Evolutionary conservation across 768 basidiomycete genomes (phyloP).

Genomic region (Pisolithus orientalis): DNA sequence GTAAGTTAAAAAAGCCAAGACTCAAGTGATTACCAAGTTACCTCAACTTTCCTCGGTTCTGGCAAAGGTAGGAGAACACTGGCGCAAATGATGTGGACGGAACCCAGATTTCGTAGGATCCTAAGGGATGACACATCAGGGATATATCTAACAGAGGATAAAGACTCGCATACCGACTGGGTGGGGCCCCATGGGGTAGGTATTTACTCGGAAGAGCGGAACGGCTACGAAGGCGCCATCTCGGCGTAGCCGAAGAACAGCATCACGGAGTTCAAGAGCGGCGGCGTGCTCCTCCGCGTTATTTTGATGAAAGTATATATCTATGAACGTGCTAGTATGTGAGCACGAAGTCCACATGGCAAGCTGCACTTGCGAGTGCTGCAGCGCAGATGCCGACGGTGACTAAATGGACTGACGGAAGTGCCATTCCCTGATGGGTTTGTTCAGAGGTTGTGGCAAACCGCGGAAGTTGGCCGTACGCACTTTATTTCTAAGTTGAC

Average conservation of each 20-base stretch:
- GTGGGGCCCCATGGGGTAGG: constrained; percentile 66
- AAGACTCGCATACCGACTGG: constrained; percentile 51
- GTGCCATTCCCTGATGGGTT: constrained; percentile 60
- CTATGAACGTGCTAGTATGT: constrained; percentile 28
- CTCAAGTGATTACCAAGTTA: constrained; percentile 18
- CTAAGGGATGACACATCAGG: constrained; percentile 26
- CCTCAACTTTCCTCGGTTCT: constrained; percentile 67
- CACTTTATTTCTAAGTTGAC: no score
- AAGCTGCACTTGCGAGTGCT: no score
- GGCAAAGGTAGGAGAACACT: constrained; percentile 70
- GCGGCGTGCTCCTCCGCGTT: constrained; percentile 57
- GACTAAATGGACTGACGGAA: constrained; percentile 46
- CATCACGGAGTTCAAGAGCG: constrained; percentile 63
- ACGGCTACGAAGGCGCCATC: constrained; percentile 80
- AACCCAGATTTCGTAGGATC: constrained; percentile 79
- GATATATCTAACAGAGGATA: neutral
- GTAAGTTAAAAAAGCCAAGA: neutral
- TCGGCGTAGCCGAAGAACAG: constrained; percentile 60
- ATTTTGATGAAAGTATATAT: constrained; percentile 74
- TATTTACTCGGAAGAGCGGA: constrained; percentile 67
- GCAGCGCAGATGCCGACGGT: neutral
- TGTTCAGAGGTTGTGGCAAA: no score
- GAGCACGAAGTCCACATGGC: no score
- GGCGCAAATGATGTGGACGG: constrained; percentile 68
- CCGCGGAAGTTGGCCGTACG: no score